These are phyloP conservation scores for Geotrichum klebahnii DNA, from an alignment of 1,139 yeast species.

Conservation along the genomic window DNA sequence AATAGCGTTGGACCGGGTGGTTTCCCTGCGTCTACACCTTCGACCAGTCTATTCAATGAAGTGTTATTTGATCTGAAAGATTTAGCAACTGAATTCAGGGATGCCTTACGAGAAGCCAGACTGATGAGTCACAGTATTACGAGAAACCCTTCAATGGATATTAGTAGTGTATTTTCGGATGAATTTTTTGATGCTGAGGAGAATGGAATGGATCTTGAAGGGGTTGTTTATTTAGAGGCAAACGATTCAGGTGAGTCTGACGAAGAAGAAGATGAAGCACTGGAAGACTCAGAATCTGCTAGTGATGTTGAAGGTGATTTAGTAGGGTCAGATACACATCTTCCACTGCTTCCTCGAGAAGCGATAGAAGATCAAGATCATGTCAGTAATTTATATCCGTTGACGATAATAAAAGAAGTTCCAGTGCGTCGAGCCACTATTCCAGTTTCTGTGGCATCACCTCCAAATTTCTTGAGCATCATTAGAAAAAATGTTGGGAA, in stretches of 20 bases:
- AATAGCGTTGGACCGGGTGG: too few relatives aligned
- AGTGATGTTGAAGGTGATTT: conserved; percentile 25
- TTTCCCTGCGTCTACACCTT: neutral
- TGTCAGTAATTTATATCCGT: conserved; percentile 51
- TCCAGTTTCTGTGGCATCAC: conserved; percentile 57
- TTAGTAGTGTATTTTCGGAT: conserved; percentile 36
- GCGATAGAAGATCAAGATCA: conserved; percentile 9
- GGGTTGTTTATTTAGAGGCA: conserved; percentile 33
- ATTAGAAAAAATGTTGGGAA: conserved; percentile 89
- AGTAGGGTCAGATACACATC: conserved; percentile 9
- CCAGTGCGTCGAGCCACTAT: conserved; percentile 59
- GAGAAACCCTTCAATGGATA: conserved; percentile 2
- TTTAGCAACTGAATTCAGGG: neutral
- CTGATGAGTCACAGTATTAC: neutral
- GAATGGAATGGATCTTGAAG: too few relatives aligned
- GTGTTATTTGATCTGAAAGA: too few relatives aligned
- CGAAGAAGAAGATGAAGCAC: conserved; percentile 30
- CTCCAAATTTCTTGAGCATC: conserved; percentile 77
- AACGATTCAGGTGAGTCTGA: conserved; percentile 34
- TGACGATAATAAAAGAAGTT: conserved; percentile 45
- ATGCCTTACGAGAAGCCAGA: neutral
- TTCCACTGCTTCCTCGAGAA: neutral
- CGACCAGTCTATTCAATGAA: too few relatives aligned
- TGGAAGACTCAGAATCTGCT: conserved; percentile 26
- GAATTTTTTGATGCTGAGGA: conserved; percentile 70